A percentile compares a stretch with the other conserved stretches of the same genome.
These are phyloP conservation scores for Kokia cookei DNA, from an alignment of 441 rosid genomes.

Conservation along the genomic window DNA sequence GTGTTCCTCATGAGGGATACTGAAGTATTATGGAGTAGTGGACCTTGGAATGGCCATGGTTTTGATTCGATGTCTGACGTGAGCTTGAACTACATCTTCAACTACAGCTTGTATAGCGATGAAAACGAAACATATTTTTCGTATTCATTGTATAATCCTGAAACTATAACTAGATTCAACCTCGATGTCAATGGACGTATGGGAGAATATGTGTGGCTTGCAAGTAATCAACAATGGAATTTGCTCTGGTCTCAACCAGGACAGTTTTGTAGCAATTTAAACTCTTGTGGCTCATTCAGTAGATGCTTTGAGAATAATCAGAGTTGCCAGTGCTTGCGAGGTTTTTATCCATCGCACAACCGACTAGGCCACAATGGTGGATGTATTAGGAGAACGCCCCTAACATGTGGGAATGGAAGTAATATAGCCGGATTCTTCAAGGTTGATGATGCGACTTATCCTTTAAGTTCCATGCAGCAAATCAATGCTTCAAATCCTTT, in stretches of 20 bases:
- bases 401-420: neutral
- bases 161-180: neutral
- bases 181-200: neutral
- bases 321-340: neutral
- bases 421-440: neutral
- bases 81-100: neutral
- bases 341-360: neutral
- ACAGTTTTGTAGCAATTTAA: neutral
- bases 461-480: neutral
- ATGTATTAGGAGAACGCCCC: neutral
- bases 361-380: neutral
- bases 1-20: neutral
- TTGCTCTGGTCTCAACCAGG: constrained; percentile 1
- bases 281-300: constrained; percentile 3
- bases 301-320: neutral
- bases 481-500: neutral
- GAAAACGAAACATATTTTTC: constrained; percentile 14
- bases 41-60: neutral
- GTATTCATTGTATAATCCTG: neutral
- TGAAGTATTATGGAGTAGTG: neutral
- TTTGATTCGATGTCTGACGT: neutral
- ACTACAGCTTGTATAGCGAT: constrained; percentile 1
- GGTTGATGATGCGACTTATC: neutral
- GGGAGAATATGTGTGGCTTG: neutral
- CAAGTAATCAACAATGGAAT: neutral